phyloP scores from a whole-genome alignment of 805 yeast genomes.

The Wickerhamomyces pijperi region DNA sequence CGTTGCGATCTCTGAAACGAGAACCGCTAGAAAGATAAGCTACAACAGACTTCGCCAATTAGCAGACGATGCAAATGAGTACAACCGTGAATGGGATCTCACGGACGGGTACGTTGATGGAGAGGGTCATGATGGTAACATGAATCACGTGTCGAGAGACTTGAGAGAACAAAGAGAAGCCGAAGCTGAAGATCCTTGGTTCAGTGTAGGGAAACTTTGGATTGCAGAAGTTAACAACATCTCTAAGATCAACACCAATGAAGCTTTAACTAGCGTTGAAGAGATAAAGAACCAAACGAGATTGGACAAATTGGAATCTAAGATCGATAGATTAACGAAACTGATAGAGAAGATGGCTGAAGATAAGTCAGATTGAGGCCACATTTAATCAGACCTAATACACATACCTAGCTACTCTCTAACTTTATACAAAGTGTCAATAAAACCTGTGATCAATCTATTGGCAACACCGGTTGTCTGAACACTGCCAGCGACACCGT shows the following conservation, averaged over 20 bases:
- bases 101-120: constrained; percentile 54
- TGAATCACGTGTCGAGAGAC: constrained; percentile 24
- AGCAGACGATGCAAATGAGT: constrained; percentile 72
- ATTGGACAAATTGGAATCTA: constrained; percentile 39
- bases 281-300: constrained; percentile 51
- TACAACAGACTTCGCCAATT: constrained; percentile 56
- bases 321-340: constrained; percentile 28
- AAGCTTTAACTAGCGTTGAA: no score
- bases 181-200: constrained; percentile 59
- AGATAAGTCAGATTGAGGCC: no score
- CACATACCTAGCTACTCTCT: no score
- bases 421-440: constrained; percentile 65
- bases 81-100: constrained; percentile 73
- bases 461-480: constrained; percentile 79
- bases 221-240: constrained; percentile 32
- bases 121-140: not conserved
- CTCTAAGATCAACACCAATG: constrained; percentile 27
- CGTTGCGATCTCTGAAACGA: constrained; percentile 54
- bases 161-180: constrained; percentile 47
- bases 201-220: constrained; percentile 46
- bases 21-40: constrained; percentile 55
- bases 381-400: no score
- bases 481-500: constrained; percentile 93
- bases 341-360: constrained; percentile 11
- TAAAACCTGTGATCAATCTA: constrained; percentile 62